phyloP scores from a whole-genome alignment of 148 eudicot species.

The Cornus controversa region DNA sequence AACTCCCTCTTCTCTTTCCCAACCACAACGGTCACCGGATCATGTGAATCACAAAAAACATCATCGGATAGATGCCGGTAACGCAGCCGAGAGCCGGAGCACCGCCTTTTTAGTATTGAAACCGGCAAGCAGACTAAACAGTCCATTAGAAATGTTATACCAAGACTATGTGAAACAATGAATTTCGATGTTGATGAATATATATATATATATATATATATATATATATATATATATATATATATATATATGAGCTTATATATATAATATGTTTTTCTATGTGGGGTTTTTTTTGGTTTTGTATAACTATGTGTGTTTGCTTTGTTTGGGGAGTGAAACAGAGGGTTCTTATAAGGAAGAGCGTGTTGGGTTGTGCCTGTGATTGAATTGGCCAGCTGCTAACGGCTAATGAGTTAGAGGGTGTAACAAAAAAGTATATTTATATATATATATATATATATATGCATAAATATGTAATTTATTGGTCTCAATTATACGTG shows the following conservation, averaged over 20 bases:
- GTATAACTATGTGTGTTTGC: background rate
- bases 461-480: background rate
- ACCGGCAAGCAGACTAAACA: conserved; percentile 50
- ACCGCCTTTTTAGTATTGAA: conserved; percentile 33
- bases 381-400: background rate
- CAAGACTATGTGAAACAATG: too few species aligned
- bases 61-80: conserved; percentile 31
- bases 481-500: too few species aligned
- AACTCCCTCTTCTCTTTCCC: conserved; percentile 48
- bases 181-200: too few species aligned
- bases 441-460: too few species aligned
- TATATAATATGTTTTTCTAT: too few species aligned
- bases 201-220: too few species aligned
- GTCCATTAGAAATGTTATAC: too few species aligned
- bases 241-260: too few species aligned
- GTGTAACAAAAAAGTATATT: background rate
- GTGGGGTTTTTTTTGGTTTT: too few species aligned
- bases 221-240: too few species aligned
- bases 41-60: conserved; percentile 1
- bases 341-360: background rate
- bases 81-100: conserved; percentile 18
- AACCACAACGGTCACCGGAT: conserved; percentile 44
- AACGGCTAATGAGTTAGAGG: background rate
- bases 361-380: background rate
- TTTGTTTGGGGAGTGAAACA: background rate